Conservation (phyloP, 345 rosid species). For the Arabis alpina region DNA sequence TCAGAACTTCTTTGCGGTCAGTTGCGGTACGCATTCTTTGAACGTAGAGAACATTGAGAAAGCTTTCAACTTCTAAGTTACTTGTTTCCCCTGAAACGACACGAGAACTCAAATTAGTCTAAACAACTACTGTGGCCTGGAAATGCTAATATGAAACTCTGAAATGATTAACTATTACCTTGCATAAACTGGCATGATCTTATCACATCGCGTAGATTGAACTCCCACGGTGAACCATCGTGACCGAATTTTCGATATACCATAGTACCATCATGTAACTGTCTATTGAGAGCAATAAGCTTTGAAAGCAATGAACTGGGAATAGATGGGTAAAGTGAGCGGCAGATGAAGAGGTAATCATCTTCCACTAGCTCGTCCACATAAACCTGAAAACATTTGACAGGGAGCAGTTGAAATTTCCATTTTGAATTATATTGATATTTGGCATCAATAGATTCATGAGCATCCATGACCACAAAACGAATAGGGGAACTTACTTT, state of each 20-base stretch:
- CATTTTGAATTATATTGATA: not conserved
- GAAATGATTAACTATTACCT: constrained; percentile 52
- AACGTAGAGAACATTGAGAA: constrained; percentile 80
- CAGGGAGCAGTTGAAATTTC: not conserved
- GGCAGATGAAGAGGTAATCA: constrained; percentile 80
- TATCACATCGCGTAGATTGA: constrained; percentile 90
- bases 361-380: constrained; percentile 87
- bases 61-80: constrained; percentile 50
- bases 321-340: constrained; percentile 75
- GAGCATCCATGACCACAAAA: constrained; percentile 8
- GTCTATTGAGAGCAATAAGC: constrained; percentile 74
- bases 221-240: constrained; percentile 98
- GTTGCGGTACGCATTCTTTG: constrained; percentile 92
- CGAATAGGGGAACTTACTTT: constrained; percentile 56
- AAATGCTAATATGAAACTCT: constrained; percentile 9
- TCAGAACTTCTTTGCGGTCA: constrained; percentile 78
- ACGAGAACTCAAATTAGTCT: constrained; percentile 27
- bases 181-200: constrained; percentile 82
- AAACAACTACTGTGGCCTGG: constrained; percentile 9
- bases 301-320: constrained; percentile 68
- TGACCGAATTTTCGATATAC: constrained; percentile 70
- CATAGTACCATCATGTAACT: constrained; percentile 81
- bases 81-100: constrained; percentile 53
- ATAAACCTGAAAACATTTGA: constrained; percentile 67
- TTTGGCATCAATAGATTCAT: constrained; percentile 9